These are phyloP conservation scores for Coemansia sp. DNA, from an alignment of 192 early-diverging fungal genomes.

Conservation along the genomic window DNA sequence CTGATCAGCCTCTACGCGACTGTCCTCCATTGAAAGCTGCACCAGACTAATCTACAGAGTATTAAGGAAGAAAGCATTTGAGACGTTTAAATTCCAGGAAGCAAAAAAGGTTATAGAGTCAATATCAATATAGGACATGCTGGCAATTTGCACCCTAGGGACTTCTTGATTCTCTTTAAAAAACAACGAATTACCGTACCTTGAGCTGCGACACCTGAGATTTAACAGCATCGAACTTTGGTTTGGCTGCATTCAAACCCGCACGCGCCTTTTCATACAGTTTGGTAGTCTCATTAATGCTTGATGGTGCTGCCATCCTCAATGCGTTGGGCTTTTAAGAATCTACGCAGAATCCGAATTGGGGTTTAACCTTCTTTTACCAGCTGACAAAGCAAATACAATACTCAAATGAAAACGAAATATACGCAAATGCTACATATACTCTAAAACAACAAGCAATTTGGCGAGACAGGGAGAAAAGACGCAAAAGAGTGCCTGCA, in stretches of 20 bases:
- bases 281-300: constrained; percentile 2
- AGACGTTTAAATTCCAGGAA: background rate
- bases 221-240: constrained; percentile 41
- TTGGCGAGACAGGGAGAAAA: too few relatives aligned
- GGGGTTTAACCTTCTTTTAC: too few relatives aligned
- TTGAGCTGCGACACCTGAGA: constrained; percentile 50
- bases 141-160: background rate
- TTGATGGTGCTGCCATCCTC: constrained; percentile 12
- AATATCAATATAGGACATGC: background rate
- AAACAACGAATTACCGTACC: constrained; percentile 19
- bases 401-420: too few relatives aligned
- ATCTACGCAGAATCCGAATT: background rate
- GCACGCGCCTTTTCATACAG: constrained; percentile 39
- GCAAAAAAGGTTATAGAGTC: background rate
- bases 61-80: background rate
- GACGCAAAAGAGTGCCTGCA: too few relatives aligned
- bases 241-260: constrained; percentile 34
- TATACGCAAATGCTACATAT: too few relatives aligned
- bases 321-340: background rate
- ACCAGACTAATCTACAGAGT: constrained; percentile 38
- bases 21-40: constrained; percentile 35
- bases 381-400: too few relatives aligned
- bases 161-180: background rate
- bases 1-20: constrained; percentile 27
- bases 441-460: too few relatives aligned